Conservation (phyloP, 129 eudicot genomes). For the Calendula officinalis region DNA sequence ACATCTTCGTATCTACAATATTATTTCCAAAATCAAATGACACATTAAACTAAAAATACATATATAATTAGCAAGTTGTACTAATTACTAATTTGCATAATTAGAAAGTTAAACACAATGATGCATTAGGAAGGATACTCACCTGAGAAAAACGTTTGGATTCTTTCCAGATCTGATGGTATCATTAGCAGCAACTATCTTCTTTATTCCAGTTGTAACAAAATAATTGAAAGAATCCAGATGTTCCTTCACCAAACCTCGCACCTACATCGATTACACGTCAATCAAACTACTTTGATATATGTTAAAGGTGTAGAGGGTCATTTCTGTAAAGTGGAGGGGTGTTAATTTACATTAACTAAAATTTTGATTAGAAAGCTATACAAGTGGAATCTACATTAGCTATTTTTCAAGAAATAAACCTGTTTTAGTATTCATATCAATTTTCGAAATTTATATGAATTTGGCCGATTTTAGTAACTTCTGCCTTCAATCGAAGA, state of each 20-base stretch:
- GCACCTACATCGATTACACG: conserved; percentile 41
- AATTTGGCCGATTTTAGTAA: too few relatives aligned
- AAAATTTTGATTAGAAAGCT: too few relatives aligned
- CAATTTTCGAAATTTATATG: too few relatives aligned
- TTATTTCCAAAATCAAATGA: conserved; percentile 3
- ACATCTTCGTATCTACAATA: conserved; percentile 63
- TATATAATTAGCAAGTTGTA: neutral
- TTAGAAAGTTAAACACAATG: neutral
- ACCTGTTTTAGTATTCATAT: too few relatives aligned
- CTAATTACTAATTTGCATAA: neutral
- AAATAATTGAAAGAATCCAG: conserved; percentile 85
- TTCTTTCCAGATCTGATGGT: conserved; percentile 37
- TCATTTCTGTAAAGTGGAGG: too few relatives aligned
- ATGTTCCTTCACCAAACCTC: conserved; percentile 93
- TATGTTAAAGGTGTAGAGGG: too few relatives aligned
- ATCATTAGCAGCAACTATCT: conserved; percentile 70
- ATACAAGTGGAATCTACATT: too few relatives aligned
- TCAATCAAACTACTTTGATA: neutral
- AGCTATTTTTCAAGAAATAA: too few relatives aligned
- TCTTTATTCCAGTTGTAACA: conserved; percentile 59
- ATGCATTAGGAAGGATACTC: neutral
- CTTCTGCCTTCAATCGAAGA: too few relatives aligned
- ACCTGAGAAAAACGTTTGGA: conserved; percentile 63
- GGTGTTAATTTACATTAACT: too few relatives aligned
- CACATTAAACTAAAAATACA: neutral